Base-by-base conservation (phyloP, 1,284 basidiomycete genomes). In the Microbotryum intermedium region DNA sequence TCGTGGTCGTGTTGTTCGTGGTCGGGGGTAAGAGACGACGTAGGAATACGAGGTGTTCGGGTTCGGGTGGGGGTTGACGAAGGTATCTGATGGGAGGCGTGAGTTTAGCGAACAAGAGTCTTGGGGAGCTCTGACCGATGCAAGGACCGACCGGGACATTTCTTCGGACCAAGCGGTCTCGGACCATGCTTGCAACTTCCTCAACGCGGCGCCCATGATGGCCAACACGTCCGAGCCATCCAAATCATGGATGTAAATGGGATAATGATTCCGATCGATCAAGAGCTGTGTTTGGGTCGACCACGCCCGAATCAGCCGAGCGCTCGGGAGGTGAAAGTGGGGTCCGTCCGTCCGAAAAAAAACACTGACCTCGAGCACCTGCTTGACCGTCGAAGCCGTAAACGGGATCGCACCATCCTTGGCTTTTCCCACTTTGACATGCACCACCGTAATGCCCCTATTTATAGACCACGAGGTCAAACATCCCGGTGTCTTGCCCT, bases 141-240 rank as follows among this genome's bases (percentile, higher is more conserved):
- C 10, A 21, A 25, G 21, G 44, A 39, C 48, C 20, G 21, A 53
- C 56, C 56, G 10, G 28, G 56, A 51, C 57, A 59, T 59, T 29
- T 59, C 57, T 10, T 26, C 52, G 29, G 25, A 26, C 44, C 49
- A 59, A 20, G 57, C 57, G 18, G 10, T 10, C 26, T 59, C 57
- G 34, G 26, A 23, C 57, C 57, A 59, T n/a, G 51, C 57, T 29
- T 59, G 57, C 8, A 59, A 29, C 26, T 54, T 53, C 7, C 57
- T 51, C 10, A 59, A 34, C 3, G 51, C 50, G 11, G 57, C 57
- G 21, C 29, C 28, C 45, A 59, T 50, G 20, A 59, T 54, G 25
- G 51, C 23, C 6, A 59, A 13, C n/a, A 59, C 57, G 52, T 59
- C 52, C n/a, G 51, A 54, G 20, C 57, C 57, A n/a, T 59, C 57